Evolutionary conservation across 2,329 filamentous ascomycete species (phyloP), one percentile per base, ranked within the genome.

Genomic region (Aspergillus sp.): DNA sequence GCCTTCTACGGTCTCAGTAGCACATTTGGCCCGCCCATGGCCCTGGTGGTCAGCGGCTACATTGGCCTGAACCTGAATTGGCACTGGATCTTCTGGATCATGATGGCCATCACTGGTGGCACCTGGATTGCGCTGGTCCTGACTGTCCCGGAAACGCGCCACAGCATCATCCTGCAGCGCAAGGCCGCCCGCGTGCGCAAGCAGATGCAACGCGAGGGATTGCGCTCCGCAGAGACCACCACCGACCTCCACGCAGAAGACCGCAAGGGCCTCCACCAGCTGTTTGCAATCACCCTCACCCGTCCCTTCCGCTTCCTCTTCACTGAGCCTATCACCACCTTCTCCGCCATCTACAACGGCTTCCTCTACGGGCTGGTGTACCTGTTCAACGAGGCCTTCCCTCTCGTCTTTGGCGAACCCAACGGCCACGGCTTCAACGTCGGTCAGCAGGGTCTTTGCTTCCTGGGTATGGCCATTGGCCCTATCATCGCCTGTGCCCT

Each of bases 341-440:
- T 70, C 58, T 72, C 69, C 1, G 70, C 68, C 5, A 64, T 69
- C 27, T 72, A 71, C 62, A 71, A 71, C 8, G 89, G 88, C n/a
- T 91, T 91, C 78, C 85, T 84, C 21, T 89, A 91, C 62, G 88
- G 88, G 3, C 82, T 92, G 8, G 90, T 91, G 71, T 91, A 91
- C 78, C 88, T 90, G 80, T 90, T 90, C 72, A 85, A 91, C 56
- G 87, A 91, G 71, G 88, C 86, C 0, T 91, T 90, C 65, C 76
- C 79, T 0, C 78, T 90, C 8, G 88, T 92, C 2, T 86, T 88
- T 66, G 88, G 87, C 71, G 84, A 82, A 65, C 85, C 86, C 66
- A 79, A 87, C 17, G 83, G 87, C 64, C 83, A 82, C 0, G 86
- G 84, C 61, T 75, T 78, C 5, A 79, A 83, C 0, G 83, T 85